Conservation (phyloP, 2,329 filamentous ascomycete genomes). For the Pestalotiopsis sp. region DNA sequence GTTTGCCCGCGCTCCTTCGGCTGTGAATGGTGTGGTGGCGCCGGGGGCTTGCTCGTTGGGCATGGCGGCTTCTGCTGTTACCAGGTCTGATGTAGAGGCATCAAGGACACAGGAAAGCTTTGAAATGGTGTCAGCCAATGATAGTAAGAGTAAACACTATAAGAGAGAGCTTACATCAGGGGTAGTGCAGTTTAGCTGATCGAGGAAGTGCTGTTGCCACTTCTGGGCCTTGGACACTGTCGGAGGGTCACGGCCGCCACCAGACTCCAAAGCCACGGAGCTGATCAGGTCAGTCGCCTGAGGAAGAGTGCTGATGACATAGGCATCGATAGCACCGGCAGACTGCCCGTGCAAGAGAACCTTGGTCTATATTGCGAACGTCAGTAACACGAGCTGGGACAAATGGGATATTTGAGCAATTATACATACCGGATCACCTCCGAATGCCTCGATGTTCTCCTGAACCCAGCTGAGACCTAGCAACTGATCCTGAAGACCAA, state of each 20-base stretch:
- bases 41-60: conserved; percentile 13
- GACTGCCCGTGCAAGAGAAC: conserved; percentile 31
- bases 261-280: conserved; percentile 29
- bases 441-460: conserved; percentile 44
- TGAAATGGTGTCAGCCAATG: not conserved
- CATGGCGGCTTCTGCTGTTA: conserved; percentile 17
- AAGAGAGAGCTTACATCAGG: conserved; percentile 20
- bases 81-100: conserved; percentile 14
- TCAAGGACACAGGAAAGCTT: conserved; percentile 22
- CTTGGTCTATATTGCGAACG: conserved; percentile 19
- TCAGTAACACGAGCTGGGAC: not conserved
- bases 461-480: conserved; percentile 52
- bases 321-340: conserved; percentile 27
- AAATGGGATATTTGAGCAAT: not conserved
- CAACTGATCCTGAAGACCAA: conserved; percentile 51
- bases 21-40: conserved; percentile 17
- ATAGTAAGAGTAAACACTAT: not conserved
- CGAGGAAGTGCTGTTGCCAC: conserved; percentile 21
- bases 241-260: conserved; percentile 22
- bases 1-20: conserved; percentile 19
- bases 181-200: conserved; percentile 25
- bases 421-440: conserved; percentile 41
- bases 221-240: conserved; percentile 21
- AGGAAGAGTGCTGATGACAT: conserved; percentile 27
- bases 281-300: conserved; percentile 24